Percentiles rank a stretch among this genome's conserved stretches.
Evolutionary conservation across 306 rosid species (phyloP).

Genomic region (Pachyrhizus erosus): DNA sequence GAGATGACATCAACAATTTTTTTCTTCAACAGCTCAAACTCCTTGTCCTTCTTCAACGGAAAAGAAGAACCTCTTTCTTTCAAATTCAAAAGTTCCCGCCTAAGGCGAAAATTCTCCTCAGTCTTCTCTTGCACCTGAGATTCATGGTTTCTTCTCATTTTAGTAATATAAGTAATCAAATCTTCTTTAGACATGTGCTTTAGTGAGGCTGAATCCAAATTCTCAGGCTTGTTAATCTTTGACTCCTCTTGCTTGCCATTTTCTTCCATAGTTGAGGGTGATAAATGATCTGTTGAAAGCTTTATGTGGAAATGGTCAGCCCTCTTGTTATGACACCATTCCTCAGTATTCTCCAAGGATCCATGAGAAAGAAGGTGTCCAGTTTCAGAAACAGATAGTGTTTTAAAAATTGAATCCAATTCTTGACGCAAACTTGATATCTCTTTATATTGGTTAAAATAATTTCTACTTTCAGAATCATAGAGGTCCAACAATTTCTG

Average conservation of each 20-base stretch:
- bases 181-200: conserved; percentile 60
- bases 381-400: conserved; percentile 59
- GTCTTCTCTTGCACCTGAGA: conserved; percentile 67
- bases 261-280: conserved; percentile 57
- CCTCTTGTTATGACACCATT: conserved; percentile 58
- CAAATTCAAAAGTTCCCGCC: conserved; percentile 57
- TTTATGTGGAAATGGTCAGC: conserved; percentile 58
- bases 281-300: conserved; percentile 45
- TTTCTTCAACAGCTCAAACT: conserved; percentile 71
- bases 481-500: conserved; percentile 52
- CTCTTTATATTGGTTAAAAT: conserved; percentile 59
- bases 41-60: conserved; percentile 74
- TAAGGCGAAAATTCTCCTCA: conserved; percentile 68
- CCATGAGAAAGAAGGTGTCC: conserved; percentile 71
- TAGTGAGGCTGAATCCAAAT: conserved; percentile 55
- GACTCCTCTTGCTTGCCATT: conserved; percentile 70
- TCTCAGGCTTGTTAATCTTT: conserved; percentile 50
- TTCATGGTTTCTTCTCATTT: conserved; percentile 85
- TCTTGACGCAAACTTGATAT: conserved; percentile 74
- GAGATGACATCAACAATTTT: conserved; percentile 64
- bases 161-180: conserved; percentile 61
- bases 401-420: conserved; percentile 64
- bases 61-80: conserved; percentile 59
- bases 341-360: conserved; percentile 68
- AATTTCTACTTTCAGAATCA: conserved; percentile 51